A percentile compares a stretch with the other conserved stretches of the same genome.
These are phyloP conservation scores for Coemansia sp. DNA, from an alignment of 192 early-diverging fungal genomes.

Conservation along the genomic window DNA sequence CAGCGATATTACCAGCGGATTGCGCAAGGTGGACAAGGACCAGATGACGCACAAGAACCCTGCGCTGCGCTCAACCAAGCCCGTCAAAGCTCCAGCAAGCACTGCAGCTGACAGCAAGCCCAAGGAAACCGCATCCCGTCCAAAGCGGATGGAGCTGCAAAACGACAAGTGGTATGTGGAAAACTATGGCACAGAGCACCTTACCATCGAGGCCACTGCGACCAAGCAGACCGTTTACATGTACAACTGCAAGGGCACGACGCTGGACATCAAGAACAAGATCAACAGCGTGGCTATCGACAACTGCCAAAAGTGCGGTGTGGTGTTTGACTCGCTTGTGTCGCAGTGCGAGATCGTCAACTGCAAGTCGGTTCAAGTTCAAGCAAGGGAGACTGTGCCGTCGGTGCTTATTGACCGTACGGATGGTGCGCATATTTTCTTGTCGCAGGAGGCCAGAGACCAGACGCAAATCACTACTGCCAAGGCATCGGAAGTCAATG, in stretches of 20 bases:
- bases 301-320: constrained; percentile 81
- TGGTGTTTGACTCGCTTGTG: constrained; percentile 80
- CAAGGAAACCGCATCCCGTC: constrained; percentile 15
- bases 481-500: constrained; percentile 91
- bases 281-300: constrained; percentile 87
- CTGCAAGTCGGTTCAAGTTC: constrained; percentile 82
- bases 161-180: constrained; percentile 96
- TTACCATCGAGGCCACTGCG: constrained; percentile 78
- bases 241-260: constrained; percentile 89
- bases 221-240: constrained; percentile 91
- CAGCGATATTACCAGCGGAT: constrained; percentile 64
- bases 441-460: constrained; percentile 71
- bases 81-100: constrained; percentile 49
- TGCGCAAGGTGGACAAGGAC: constrained; percentile 90
- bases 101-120: neutral
- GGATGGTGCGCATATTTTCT: constrained; percentile 88
- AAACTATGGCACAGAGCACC: constrained; percentile 67
- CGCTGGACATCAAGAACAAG: constrained; percentile 89
- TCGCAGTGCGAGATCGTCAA: constrained; percentile 88
- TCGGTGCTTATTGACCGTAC: constrained; percentile 90
- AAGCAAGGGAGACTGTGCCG: constrained; percentile 78
- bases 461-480: constrained; percentile 83
- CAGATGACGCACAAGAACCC: constrained; percentile 99
- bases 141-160: constrained; percentile 76
- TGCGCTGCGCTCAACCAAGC: constrained; percentile 63